Base-by-base conservation (phyloP, 2,329 filamentous ascomycete species). In the Penicillium sp. region DNA sequence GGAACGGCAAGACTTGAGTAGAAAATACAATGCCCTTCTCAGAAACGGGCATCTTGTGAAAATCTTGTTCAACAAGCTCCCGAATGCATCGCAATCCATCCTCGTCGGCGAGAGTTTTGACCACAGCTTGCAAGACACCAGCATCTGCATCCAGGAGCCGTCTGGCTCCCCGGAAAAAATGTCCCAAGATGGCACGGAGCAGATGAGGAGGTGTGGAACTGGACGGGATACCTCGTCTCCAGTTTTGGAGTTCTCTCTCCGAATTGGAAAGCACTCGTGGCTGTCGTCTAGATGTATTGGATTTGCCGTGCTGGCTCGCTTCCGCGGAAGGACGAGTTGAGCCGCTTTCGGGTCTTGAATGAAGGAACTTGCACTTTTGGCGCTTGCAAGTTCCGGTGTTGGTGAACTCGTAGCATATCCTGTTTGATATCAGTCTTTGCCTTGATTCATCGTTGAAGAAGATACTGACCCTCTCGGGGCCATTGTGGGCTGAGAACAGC, bases 1-100 rank as follows among this genome's bases (percentile, higher is more conserved):
- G 69, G 53, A 83, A 77, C 0, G 79, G 79, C 12, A 80, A 61
- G 31, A 79, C 65, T 55, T 75, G 60, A 3, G 55, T 63, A 10
- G 35, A 25, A n/a, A 71, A 66, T 4, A 68, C 35, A n/a, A 15
- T n/a, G 28, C 78, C 59, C 14, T 5, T 55, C 55, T 53, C 61
- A 67, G 11, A 55, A 58, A 38, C 54, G n/a, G 25, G 59, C 48
- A 64, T 67, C 41, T 43, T 11, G 17, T 61, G 48, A 35, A 66
- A 69, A 3, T 69, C 62, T n/a, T 54, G 59, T 35, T 70, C 55
- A 20, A 70, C 52, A 22, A 73, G 55, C 43, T 73, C 70, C 49
- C 69, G 66, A 14, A 76, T 66, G 7, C 70, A 56, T 35, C 54
- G 62, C 28, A 76, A 57, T 11, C 73, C 74, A 8, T 62, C 65